These are phyloP conservation scores for Teratosphaeriaceae sp. DNA, from an alignment of 2,329 filamentous ascomycete species.

Conservation along the genomic window DNA sequence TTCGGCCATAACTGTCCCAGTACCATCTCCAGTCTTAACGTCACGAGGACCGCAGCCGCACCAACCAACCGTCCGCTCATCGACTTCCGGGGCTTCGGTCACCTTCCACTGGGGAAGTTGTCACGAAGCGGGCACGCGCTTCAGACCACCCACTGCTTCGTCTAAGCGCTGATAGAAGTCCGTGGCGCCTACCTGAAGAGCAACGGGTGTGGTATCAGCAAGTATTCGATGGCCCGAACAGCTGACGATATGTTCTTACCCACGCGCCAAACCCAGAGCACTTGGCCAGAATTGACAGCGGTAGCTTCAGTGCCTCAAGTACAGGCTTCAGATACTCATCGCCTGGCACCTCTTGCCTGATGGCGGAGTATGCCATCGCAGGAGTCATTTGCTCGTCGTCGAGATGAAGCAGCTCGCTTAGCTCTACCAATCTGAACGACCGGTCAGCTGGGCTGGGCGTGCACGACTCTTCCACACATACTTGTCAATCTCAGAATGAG, in stretches of 20 bases:
- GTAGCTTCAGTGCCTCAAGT: conserved; percentile 14
- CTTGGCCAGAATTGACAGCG: conserved; percentile 8
- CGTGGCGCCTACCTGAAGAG: not conserved
- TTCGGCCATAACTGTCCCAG: too few relatives aligned
- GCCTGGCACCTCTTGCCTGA: conserved; percentile 9
- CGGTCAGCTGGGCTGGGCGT: too few relatives aligned
- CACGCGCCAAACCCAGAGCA: conserved; percentile 19
- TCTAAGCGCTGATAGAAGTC: not conserved
- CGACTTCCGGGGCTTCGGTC: too few relatives aligned
- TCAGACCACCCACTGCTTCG: not conserved
- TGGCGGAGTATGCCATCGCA: conserved; percentile 17
- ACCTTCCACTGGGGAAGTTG: too few relatives aligned
- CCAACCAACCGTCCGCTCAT: too few relatives aligned
- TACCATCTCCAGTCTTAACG: too few relatives aligned
- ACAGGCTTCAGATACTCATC: conserved; percentile 12
- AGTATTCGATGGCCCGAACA: not conserved
- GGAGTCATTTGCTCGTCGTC: conserved; percentile 20
- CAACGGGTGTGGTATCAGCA: too few relatives aligned
- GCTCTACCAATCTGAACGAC: conserved; percentile 13
- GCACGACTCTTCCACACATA: too few relatives aligned
- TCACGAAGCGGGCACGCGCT: too few relatives aligned
- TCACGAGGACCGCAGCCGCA: too few relatives aligned
- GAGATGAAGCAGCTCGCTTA: conserved; percentile 14
- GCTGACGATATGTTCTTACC: conserved; percentile 2
- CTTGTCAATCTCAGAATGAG: conserved; percentile 23